A percentile compares a stretch with the other conserved stretches of the same genome.
These are phyloP conservation scores for Tetrahymena malaccensis DNA, from an alignment of 73 alveolate genomes.

Conservation along the genomic window DNA sequence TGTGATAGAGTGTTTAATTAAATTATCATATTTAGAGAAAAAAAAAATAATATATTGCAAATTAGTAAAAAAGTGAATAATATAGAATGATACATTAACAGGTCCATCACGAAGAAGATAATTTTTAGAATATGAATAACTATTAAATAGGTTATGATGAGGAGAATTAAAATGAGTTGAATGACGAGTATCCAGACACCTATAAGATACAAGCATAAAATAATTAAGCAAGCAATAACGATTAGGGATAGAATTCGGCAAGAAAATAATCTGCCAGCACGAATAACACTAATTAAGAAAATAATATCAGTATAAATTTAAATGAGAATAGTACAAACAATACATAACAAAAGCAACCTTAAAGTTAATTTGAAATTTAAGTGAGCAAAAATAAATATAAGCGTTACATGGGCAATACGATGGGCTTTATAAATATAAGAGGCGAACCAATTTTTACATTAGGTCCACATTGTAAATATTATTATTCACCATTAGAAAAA, in stretches of 20 bases:
- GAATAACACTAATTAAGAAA: background rate
- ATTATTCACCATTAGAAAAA: background rate
- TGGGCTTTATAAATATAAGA: background rate
- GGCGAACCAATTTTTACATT: conserved; percentile 35
- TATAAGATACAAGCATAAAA: background rate
- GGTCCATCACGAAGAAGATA: background rate
- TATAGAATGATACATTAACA: background rate
- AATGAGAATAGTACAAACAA: background rate
- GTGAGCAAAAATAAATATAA: background rate
- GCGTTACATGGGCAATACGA: conserved; percentile 20
- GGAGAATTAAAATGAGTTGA: background rate
- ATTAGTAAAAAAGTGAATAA: background rate
- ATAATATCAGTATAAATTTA: background rate
- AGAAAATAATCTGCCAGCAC: background rate
- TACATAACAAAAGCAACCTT: background rate
- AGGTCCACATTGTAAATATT: conserved; percentile 38
- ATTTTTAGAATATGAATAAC: background rate
- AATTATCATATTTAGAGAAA: background rate
- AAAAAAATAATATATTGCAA: background rate
- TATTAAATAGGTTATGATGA: background rate
- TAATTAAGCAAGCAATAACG: background rate
- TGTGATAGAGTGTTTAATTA: too few species aligned
- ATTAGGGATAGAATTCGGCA: background rate
- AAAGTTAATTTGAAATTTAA: background rate
- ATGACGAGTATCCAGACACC: background rate